phyloP scores from a whole-genome alignment of 129 eudicot species.

The Daucus carota region DNA sequence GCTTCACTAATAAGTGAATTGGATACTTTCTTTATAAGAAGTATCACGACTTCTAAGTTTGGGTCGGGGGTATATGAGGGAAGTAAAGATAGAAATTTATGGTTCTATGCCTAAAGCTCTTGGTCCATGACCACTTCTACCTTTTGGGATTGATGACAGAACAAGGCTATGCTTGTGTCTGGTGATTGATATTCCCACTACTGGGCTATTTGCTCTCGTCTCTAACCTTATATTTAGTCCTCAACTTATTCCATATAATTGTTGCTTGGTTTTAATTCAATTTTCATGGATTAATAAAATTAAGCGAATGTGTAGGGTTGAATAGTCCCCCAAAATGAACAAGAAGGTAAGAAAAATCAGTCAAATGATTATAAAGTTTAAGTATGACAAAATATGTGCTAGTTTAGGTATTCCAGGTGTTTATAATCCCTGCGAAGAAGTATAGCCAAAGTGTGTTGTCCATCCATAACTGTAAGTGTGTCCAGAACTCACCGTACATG shows the following conservation, averaged over 20 bases:
- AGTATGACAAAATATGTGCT: not conserved
- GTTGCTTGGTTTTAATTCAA: not conserved
- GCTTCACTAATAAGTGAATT: not conserved
- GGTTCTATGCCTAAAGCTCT: not conserved
- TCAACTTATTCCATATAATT: not conserved
- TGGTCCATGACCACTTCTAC: not conserved
- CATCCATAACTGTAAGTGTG: not conserved
- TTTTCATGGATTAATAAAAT: not conserved
- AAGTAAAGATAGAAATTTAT: not conserved
- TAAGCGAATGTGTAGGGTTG: not conserved
- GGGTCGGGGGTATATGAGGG: not conserved
- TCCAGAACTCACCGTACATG: not conserved
- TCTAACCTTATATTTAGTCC: not conserved
- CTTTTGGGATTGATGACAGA: too few species aligned
- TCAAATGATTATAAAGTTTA: not conserved
- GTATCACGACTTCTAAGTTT: not conserved
- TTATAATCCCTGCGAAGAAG: not conserved
- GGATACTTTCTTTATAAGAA: not conserved
- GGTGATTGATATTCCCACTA: not conserved
- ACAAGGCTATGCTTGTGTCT: not conserved
- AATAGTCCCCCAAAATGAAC: not conserved
- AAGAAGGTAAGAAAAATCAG: not conserved
- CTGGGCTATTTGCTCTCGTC: not conserved
- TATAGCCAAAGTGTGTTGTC: not conserved
- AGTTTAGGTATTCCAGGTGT: not conserved